A percentile compares a stretch with the other conserved stretches of the same genome.
Conservation (phyloP, 257 asterid species). For the Nicotiana obtusifolia region DNA sequence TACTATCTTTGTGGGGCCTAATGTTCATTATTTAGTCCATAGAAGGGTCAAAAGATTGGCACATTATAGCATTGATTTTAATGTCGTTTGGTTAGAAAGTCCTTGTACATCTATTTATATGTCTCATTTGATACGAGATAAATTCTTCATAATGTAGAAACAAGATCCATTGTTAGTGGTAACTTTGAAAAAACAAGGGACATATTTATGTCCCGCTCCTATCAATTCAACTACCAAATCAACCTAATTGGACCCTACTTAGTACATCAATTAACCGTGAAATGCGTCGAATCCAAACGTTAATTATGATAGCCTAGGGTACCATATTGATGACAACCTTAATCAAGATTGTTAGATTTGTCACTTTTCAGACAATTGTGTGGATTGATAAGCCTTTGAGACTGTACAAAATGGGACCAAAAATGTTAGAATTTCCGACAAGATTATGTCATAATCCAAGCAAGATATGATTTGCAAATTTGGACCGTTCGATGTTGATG, state of each 20-base stretch:
- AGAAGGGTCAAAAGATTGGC: background rate
- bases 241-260: conserved; percentile 7
- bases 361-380: conserved; percentile 2
- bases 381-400: background rate
- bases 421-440: conserved; percentile 20
- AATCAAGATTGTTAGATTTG: conserved; percentile 5
- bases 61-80: background rate
- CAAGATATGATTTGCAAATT: background rate
- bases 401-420: background rate
- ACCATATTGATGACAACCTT: background rate
- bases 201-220: conserved; percentile 1
- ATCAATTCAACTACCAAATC: conserved; percentile 1
- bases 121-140: background rate
- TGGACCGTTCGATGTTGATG: background rate
- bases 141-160: background rate
- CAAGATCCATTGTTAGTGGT: background rate
- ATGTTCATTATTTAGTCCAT: background rate
- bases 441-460: conserved; percentile 8
- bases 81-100: background rate
- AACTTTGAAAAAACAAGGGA: background rate
- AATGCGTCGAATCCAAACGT: background rate
- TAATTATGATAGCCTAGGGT: background rate
- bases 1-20: background rate
- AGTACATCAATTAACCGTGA: background rate
- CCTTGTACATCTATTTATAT: background rate